Evolutionary conservation across 306 rosid species (phyloP).

Genomic region (Citrullus mucosospermus): DNA sequence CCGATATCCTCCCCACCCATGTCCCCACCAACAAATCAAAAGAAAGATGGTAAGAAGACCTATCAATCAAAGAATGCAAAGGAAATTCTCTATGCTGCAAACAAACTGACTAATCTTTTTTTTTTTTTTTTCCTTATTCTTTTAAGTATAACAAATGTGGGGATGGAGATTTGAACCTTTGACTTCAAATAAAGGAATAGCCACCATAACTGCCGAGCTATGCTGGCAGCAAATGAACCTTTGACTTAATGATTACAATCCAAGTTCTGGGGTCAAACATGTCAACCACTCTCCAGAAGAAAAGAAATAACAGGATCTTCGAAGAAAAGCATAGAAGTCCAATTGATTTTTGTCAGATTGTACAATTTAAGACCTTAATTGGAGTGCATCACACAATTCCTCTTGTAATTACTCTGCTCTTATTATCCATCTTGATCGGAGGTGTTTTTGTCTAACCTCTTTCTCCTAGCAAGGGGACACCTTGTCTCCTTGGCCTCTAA

Average conservation of each 20-base stretch:
- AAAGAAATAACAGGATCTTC: neutral
- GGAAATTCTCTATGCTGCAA: neutral
- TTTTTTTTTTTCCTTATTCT: neutral
- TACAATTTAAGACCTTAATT: neutral
- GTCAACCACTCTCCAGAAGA: neutral
- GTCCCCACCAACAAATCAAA: neutral
- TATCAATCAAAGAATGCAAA: neutral
- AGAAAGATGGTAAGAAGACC: neutral
- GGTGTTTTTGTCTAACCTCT: neutral
- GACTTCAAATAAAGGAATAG: neutral
- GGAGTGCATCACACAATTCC: neutral
- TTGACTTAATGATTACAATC: neutral
- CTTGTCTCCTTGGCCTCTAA: neutral
- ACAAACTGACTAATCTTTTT: neutral
- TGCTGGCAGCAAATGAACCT: neutral
- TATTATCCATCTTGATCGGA: neutral
- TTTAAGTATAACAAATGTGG: neutral
- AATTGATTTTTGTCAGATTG: neutral
- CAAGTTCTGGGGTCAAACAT: neutral
- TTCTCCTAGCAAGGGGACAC: neutral
- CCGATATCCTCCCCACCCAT: conserved; percentile 6
- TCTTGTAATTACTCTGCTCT: neutral
- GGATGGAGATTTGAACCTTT: neutral
- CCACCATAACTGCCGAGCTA: neutral
- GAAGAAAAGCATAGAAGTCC: neutral